Conservation (phyloP, 129 eudicot genomes). For the Helianthus tuberosus region DNA sequence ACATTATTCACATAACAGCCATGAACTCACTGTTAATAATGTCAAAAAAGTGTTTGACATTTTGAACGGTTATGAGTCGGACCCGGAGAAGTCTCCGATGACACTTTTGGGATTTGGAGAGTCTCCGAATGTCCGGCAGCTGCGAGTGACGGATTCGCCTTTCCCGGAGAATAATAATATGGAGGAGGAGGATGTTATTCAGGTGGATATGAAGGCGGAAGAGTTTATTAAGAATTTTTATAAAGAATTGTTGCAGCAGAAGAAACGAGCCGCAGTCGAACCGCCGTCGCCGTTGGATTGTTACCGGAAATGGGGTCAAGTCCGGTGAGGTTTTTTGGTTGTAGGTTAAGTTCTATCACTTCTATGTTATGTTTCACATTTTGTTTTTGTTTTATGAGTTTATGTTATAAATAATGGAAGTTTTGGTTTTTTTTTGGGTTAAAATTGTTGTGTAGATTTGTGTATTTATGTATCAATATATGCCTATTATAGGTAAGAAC, state of each 20-base stretch:
- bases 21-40: conserved; percentile 11
- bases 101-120: conserved; percentile 63
- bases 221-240: conserved; percentile 78
- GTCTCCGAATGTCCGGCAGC: conserved; percentile 56
- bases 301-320: conserved; percentile 37
- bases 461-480: neutral
- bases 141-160: conserved; percentile 83
- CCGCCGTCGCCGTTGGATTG: conserved; percentile 52
- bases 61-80: conserved; percentile 36
- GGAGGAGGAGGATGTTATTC: conserved; percentile 48
- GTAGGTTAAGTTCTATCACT: conserved; percentile 18
- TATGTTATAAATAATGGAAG: conserved; percentile 18
- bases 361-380: neutral
- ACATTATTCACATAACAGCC: neutral
- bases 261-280: conserved; percentile 49
- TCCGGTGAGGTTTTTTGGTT: conserved; percentile 24
- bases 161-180: conserved; percentile 44
- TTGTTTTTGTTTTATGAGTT: conserved; percentile 5
- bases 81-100: conserved; percentile 47
- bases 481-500: no score
- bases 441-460: neutral
- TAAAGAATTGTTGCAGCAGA: conserved; percentile 57
- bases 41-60: conserved; percentile 54
- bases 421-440: conserved; percentile 9
- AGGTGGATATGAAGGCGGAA: conserved; percentile 74